These are phyloP conservation scores for Pseudocohnilembus persalinus DNA, from an alignment of 169 alveolate genomes.

Conservation along the genomic window DNA sequence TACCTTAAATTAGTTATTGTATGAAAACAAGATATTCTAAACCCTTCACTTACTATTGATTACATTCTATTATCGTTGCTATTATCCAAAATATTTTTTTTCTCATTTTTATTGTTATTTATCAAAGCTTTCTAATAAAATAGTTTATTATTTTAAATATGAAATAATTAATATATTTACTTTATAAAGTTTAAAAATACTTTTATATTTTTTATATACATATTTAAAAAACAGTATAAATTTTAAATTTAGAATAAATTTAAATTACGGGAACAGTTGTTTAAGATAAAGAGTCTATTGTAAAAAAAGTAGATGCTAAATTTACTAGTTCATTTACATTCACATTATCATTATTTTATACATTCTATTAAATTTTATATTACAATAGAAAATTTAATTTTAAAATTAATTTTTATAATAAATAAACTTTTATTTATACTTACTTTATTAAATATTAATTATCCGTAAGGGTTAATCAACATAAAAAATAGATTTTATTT, in stretches of 20 bases:
- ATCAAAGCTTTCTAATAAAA: not conserved
- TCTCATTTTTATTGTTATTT: not conserved
- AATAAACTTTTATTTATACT: no score
- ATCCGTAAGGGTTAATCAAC: constrained; percentile 18
- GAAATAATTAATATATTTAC: not conserved
- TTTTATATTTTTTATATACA: not conserved
- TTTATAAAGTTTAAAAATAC: not conserved
- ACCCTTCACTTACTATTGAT: constrained; percentile 22
- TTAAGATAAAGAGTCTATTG: constrained; percentile 3
- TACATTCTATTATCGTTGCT: not conserved
- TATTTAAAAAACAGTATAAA: not conserved
- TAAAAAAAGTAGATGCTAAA: constrained; percentile 15
- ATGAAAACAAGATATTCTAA: constrained; percentile 23
- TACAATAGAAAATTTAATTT: not conserved
- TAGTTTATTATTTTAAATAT: not conserved
- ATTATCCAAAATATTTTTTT: not conserved
- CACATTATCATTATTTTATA: constrained; percentile 6
- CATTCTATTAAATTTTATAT: not conserved
- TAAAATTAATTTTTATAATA: no score
- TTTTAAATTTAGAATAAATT: not conserved
- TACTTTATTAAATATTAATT: constrained; percentile 10
- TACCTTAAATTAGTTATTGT: constrained; percentile 25
- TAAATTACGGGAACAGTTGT: constrained; percentile 2
- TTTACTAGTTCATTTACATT: constrained; percentile 15
- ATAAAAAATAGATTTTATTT: constrained; percentile 6